Base-by-base conservation (phyloP, 2,329 filamentous ascomycete genomes). In the Sclerotinia spermophila region DNA sequence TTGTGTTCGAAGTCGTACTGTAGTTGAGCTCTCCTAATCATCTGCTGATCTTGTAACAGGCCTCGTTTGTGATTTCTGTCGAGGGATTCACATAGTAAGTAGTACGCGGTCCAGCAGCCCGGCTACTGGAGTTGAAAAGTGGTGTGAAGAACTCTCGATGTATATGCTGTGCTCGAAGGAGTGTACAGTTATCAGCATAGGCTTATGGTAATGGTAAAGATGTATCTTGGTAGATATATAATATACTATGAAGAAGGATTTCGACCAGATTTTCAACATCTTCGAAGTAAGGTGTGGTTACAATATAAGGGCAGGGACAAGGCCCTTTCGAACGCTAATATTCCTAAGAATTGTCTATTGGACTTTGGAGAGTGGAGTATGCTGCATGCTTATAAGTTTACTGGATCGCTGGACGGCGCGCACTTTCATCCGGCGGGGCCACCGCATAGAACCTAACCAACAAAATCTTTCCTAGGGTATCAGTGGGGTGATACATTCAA, bases 221-320 rank as follows among this genome's bases (percentile, higher is more conserved):
- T 51, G 24, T 51, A 65, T 38, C 44, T 38, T 48, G 44, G 13
- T 48, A 38, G n/a, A 44, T 44, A 30, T 38, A 40, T 44, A 27
- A 30, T 15, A 21, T 38, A 21, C 30, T n/a, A 30, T n/a, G 19
- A 66, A 66, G 62, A 40, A 53, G 62, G 48, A 53, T 53, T 66
- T 53, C 17, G 62, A 55, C 19, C 15, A 40, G 15, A 35, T 38
- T 38, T 53, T 53, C 33, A 24, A 40, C 48, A 48, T 30, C 62
- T 42, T 42, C 48, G 17, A 55, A 6, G 45, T n/a, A 66, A 53
- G 10, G 62, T 66, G 62, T 66, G 62, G 62, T 66, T 66, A 53
- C 62, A 66, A 27, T 66, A 48, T 55, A 30, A 33, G n/a, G 45
- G 53, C 45, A 65, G n/a, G 45, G 62, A 53, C 62, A 66, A 66